Percentiles rank a stretch among this genome's conserved stretches.
phyloP scores from a whole-genome alignment of 768 basidiomycete genomes.

The Sporobolomyces pararoseus region DNA sequence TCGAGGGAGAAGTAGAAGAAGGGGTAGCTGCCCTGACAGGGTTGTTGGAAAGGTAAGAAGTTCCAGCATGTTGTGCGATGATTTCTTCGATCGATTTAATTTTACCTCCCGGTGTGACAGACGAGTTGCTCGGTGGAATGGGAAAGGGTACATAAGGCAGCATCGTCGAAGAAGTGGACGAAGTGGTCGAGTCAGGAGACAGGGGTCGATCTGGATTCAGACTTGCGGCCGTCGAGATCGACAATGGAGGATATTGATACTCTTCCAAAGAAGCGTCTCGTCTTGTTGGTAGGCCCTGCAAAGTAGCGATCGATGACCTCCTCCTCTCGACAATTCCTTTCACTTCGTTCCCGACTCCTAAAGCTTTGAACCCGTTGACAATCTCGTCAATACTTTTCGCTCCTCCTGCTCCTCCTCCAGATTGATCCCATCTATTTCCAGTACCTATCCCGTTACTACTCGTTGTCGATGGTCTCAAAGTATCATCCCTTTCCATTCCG shows the following conservation, averaged over 20 bases:
- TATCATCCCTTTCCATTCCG: conserved; percentile 24
- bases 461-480: conserved; percentile 3
- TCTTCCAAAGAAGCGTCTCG: background rate
- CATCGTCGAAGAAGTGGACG: background rate
- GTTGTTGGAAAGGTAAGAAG: background rate
- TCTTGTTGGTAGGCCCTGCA: background rate
- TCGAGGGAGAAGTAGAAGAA: background rate
- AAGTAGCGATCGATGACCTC: background rate
- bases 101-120: background rate
- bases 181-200: background rate
- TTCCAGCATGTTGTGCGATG: conserved; percentile 33
- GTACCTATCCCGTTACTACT: no score
- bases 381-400: conserved; percentile 13
- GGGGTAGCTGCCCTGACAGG: background rate
- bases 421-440: conserved; percentile 5
- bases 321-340: background rate
- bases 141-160: background rate
- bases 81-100: conserved; percentile 41
- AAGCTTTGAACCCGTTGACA: conserved; percentile 5
- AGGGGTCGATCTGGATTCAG: background rate
- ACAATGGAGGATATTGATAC: background rate
- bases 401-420: background rate
- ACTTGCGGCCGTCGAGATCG: background rate
- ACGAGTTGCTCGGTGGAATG: background rate
- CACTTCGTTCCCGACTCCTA: conserved; percentile 2